Percentiles rank a stretch among this genome's conserved stretches.
Evolutionary conservation across 2,329 filamentous ascomycete genomes (phyloP).

Genomic region (Fusarium pseudonygamai): DNA sequence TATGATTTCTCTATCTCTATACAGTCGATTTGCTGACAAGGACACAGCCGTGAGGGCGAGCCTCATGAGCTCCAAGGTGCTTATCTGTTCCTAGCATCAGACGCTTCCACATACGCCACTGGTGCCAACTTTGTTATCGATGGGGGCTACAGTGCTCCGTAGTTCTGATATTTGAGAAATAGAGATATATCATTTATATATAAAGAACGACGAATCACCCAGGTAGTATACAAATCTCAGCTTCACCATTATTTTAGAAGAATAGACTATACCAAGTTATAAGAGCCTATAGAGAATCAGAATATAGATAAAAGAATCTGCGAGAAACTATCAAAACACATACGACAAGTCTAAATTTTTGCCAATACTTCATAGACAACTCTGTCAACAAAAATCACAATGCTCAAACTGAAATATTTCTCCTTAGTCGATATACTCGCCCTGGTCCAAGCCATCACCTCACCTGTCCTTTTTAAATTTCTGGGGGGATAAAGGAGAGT

Average conservation of each 20-base stretch:
- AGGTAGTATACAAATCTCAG: background rate
- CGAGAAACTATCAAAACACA: background rate
- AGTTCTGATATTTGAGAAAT: background rate
- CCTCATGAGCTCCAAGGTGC: slow-evolving; percentile 42
- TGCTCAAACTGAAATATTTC: background rate
- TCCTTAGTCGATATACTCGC: background rate
- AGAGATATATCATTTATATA: background rate
- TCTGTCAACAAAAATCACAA: background rate
- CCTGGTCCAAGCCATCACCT: background rate
- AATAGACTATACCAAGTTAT: background rate
- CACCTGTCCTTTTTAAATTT: background rate
- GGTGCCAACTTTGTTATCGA: slow-evolving; percentile 47
- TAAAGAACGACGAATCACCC: background rate
- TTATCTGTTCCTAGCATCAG: slow-evolving; percentile 43
- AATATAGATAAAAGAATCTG: background rate
- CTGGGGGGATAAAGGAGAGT: slow-evolving; percentile 18
- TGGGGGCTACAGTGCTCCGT: slow-evolving; percentile 45
- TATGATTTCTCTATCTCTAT: background rate
- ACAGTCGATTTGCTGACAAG: slow-evolving; percentile 10
- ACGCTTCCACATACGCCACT: slow-evolving; percentile 47
- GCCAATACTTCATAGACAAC: background rate
- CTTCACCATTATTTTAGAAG: background rate
- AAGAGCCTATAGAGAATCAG: background rate
- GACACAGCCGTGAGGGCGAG: slow-evolving; percentile 40
- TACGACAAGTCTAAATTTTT: background rate